Evolutionary conservation across 2,329 filamentous ascomycete genomes (phyloP), one percentile per base, ranked within the genome.

Genomic region (Epichloe typhina): DNA sequence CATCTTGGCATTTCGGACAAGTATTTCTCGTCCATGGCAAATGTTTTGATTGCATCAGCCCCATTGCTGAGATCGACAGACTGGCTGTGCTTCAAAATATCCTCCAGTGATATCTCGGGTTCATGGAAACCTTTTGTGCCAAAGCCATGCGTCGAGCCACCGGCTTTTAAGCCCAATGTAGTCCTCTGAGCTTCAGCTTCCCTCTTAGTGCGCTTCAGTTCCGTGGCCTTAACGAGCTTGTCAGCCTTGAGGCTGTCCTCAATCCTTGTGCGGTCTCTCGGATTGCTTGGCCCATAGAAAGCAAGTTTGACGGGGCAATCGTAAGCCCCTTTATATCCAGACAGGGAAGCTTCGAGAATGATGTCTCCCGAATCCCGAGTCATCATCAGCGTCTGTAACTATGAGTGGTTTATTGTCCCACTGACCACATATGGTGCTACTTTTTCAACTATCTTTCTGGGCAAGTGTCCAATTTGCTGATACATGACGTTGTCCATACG

Each of bases 381-480:
- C 6, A 21, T 13, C 6, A 19, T 50, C 9, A 50, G 48, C 7
- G 9, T 17, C 33, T 36, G 19, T 17, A 4, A 13, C 38, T 4
- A 36, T 19, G 15, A 42, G 36, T 35, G 13, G 48, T 39, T 33
- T 37, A 2, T 17, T 2, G 39, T 19, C 15, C 21, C 35, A 55
- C 71, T 59, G 64, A 84, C 82, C 61, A 94, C 73, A 61, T 87
- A 88, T 2, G 75, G 77, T 0, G 86, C 81, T 49, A 95, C 68
- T 64, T 86, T 91, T n/a, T 72, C 69, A 1, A 82, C 87, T 21
- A 88, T 61, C 1, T 67, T 72, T 12, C 79, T 73, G 6, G 86
- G 84, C 40, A 95, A 72, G 65, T 95, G 88, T 1, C 88, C 88
- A 58, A 95, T 86, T 59, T 94, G 88, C 7, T 66, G 64, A 15